phyloP scores from a whole-genome alignment of 306 rosid species.

The Sesbania bispinosa region DNA sequence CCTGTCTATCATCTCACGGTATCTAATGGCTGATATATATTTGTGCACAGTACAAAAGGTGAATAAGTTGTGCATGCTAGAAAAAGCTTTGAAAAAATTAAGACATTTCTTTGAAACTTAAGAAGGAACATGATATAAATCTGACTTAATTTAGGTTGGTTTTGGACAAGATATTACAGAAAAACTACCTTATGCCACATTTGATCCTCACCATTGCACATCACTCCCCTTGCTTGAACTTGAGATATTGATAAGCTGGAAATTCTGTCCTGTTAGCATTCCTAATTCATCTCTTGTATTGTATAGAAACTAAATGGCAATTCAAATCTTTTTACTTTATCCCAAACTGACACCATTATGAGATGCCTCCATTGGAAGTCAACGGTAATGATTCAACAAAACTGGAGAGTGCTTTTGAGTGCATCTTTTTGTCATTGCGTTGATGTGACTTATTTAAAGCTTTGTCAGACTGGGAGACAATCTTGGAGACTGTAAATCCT shows the following conservation, averaged over 20 bases:
- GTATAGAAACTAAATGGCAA: slow-evolving; percentile 8
- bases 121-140: no score
- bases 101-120: no score
- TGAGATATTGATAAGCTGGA: background rate
- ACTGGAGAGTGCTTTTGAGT: slow-evolving; percentile 20
- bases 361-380: slow-evolving; percentile 13
- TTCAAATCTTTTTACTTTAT: background rate
- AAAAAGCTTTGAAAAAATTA: no score
- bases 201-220: no score
- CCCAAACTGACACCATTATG: background rate
- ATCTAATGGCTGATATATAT: no score
- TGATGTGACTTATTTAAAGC: slow-evolving; percentile 41
- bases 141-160: no score
- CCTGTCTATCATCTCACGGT: no score
- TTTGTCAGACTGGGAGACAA: slow-evolving; percentile 76
- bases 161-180: no score
- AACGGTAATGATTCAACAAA: slow-evolving; percentile 21
- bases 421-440: slow-evolving; percentile 38
- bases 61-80: no score
- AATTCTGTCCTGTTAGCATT: background rate
- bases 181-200: no score
- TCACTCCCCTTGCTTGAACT: background rate
- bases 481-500: slow-evolving; percentile 80
- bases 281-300: background rate
- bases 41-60: no score